Base-by-base conservation (phyloP, 2,329 filamentous ascomycete species). In the Aspergillus sojae region DNA sequence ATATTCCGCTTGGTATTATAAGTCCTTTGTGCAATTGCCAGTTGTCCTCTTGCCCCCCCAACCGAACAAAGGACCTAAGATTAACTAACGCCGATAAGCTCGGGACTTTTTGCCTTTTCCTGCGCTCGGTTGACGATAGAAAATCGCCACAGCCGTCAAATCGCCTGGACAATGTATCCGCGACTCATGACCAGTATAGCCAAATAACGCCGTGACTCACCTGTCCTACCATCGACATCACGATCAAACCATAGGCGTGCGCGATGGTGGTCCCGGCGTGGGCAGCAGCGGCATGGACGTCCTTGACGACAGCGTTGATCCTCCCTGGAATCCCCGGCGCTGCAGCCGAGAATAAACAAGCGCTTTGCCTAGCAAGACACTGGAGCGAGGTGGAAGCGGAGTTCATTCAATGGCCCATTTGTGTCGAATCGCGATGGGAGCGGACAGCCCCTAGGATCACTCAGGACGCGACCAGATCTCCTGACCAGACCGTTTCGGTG, bases 331-430 rank as follows among this genome's bases (percentile, higher is more conserved):
- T 58, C 43, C 63, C 65, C 21, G 57, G 58, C 55, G 50, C 60
- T 34, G 58, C 43, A 30, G 61, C 57, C 21, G 65, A 67, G n/a
- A 45, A 39, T 19, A 56, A 58, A 46, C 63, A 67, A 50, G 55
- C 68, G 4, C 61, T 66, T 58, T 75, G 73, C 53, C 69, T 65
- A n/a, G 62, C 62, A 10, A 61, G 58, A 46, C 46, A 61, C 43
- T 66, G 65, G 63, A 62, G 59, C 26, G 65, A 70, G 16, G 57
- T 67, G 23, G 65, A 69, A 41, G 64, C 64, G 36, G 68, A 66
- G 16, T 65, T 69, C 58, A 61, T 76, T 32, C 66, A 68, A 56
- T 65, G 70, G 64, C 73, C 74, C 4, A 55, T 67, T 21, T 76
- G 74, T 57, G 50, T 70, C n/a, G 70, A 72, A 58, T 70, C 71